Percentiles rank a stretch among this genome's conserved stretches.
Conservation (phyloP, 495 filamentous ascomycete species). For the Trichoderma parareesei region DNA sequence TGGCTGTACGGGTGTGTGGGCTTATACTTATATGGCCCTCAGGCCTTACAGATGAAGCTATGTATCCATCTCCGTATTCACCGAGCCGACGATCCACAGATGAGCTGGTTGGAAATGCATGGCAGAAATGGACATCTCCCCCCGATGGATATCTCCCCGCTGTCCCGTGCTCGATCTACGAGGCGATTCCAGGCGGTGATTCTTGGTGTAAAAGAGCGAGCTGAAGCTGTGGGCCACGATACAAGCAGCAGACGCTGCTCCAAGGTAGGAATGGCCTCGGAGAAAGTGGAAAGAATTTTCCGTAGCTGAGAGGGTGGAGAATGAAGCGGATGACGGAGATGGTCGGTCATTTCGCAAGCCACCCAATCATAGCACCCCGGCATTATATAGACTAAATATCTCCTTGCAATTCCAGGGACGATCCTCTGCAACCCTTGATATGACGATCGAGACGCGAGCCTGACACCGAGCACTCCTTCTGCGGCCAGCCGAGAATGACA, state of each 20-base stretch:
- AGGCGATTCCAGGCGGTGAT: not conserved
- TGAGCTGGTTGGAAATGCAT: no score
- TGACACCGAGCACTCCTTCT: not conserved
- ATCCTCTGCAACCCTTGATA: not conserved
- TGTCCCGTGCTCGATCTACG: not conserved
- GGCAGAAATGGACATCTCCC: no score
- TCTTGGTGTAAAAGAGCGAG: not conserved
- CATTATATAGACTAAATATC: not conserved
- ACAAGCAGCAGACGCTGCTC: not conserved
- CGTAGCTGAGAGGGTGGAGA: not conserved
- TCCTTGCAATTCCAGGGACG: not conserved
- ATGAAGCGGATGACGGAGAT: not conserved
- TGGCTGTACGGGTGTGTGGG: not conserved
- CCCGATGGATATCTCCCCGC: not conserved
- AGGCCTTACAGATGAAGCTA: not conserved
- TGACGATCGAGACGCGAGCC: not conserved
- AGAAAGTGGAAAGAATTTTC: not conserved
- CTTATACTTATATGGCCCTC: not conserved
- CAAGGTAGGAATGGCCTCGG: constrained; percentile 4
- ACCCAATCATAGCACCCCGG: constrained; percentile 2
- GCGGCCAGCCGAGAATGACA: not conserved
- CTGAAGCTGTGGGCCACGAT: not conserved
- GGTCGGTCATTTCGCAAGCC: constrained; percentile 1
- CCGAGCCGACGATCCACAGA: not conserved
- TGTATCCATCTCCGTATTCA: constrained; percentile 1